Conservation (phyloP, 108 stramenopile genomes). For the Parmales sp. region DNA sequence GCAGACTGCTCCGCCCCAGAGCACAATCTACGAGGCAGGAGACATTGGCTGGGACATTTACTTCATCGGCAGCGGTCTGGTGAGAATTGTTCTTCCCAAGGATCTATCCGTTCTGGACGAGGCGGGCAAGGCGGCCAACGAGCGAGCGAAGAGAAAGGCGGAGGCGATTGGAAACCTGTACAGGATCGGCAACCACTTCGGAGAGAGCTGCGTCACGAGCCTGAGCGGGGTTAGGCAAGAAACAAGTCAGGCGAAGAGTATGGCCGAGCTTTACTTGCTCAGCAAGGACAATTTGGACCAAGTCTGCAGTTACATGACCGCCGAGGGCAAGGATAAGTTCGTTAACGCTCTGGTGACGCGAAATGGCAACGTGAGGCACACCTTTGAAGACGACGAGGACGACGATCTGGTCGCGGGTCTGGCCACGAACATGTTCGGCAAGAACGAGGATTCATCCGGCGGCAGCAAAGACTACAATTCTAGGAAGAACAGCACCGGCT, state of each 20-base stretch:
- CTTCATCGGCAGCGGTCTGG: conserved; percentile 34
- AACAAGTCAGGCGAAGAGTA: conserved; percentile 20
- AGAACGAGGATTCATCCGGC: neutral
- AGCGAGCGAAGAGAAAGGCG: conserved; percentile 16
- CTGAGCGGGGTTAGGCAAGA: conserved; percentile 42
- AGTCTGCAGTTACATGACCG: conserved; percentile 15
- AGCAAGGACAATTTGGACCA: conserved; percentile 26
- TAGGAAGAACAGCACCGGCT: neutral
- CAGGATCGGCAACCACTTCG: conserved; percentile 36
- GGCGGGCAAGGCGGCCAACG: conserved; percentile 17
- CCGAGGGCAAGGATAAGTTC: neutral
- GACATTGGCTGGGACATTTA: conserved; percentile 45
- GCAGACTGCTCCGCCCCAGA: conserved; percentile 22
- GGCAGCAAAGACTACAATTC: neutral
- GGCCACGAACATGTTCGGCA: neutral
- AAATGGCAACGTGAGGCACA: conserved; percentile 15
- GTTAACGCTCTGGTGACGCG: conserved; percentile 9
- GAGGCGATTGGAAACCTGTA: conserved; percentile 22
- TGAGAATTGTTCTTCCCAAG: conserved; percentile 23
- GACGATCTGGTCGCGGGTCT: neutral
- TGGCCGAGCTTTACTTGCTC: conserved; percentile 32
- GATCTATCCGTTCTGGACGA: conserved; percentile 36
- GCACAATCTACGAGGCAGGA: conserved; percentile 34
- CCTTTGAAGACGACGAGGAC: conserved; percentile 12
- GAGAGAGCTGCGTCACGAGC: conserved; percentile 38